These are phyloP conservation scores for Termitomyces sp. DNA, from an alignment of 768 basidiomycete species.

Conservation along the genomic window DNA sequence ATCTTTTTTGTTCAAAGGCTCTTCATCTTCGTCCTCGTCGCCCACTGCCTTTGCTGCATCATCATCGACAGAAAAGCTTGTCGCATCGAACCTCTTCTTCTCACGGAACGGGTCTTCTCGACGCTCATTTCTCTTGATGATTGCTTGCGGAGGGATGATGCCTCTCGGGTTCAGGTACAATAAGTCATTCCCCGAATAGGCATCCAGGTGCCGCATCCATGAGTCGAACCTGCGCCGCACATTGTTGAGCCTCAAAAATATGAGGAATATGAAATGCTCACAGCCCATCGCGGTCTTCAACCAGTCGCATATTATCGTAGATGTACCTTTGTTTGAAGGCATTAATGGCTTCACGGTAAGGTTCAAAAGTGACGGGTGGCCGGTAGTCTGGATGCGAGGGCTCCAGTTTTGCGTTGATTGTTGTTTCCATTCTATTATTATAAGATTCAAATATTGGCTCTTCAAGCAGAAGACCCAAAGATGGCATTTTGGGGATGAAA, in stretches of 20 bases:
- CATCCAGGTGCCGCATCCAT: conserved; percentile 76
- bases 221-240: conserved; percentile 70
- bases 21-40: conserved; percentile 33
- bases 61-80: conserved; percentile 38
- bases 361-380: conserved; percentile 67
- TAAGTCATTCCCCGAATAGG: conserved; percentile 74
- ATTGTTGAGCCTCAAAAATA: neutral
- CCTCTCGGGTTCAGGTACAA: conserved; percentile 75
- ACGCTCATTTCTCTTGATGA: conserved; percentile 55
- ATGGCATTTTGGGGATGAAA: conserved; percentile 93
- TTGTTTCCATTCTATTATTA: conserved; percentile 48
- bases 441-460: conserved; percentile 79
- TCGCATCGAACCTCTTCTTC: conserved; percentile 62
- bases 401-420: conserved; percentile 46
- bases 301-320: conserved; percentile 79
- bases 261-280: conserved; percentile 31
- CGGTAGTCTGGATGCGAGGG: conserved; percentile 58
- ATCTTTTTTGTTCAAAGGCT: conserved; percentile 30
- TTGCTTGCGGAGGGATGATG: conserved; percentile 63
- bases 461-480: conserved; percentile 89
- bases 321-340: conserved; percentile 83
- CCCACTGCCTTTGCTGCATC: conserved; percentile 26
- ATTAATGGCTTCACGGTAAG: conserved; percentile 62
- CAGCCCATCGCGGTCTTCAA: conserved; percentile 78
- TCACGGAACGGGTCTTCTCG: conserved; percentile 64